These are phyloP conservation scores for Metschnikowia lochheadii DNA, from an alignment of 805 yeast genomes.

Conservation along the genomic window DNA sequence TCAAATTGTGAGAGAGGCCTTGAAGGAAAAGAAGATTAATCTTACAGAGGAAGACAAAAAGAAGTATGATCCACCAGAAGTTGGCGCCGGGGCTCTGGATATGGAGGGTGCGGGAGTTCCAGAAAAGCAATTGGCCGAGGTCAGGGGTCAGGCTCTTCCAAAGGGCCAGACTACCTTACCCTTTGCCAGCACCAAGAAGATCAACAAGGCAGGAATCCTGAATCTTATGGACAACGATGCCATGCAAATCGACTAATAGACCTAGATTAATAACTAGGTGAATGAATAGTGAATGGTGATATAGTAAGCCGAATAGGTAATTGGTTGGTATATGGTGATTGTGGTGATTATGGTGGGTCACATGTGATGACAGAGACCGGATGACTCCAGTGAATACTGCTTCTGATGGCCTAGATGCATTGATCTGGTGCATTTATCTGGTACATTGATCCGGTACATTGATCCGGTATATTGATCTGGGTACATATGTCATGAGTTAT, in stretches of 20 bases:
- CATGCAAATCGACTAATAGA: conserved; percentile 1
- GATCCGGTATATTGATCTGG: no score
- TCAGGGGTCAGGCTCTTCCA: conserved; percentile 16
- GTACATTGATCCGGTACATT: no score
- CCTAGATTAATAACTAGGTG: no score
- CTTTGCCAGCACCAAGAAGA: conserved; percentile 18
- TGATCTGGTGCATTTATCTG: no score
- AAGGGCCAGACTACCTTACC: conserved; percentile 42
- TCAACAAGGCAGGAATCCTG: conserved; percentile 32
- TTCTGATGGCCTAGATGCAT: no score
- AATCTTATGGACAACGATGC: conserved; percentile 28
- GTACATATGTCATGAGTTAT: no score
- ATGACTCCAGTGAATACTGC: no score
- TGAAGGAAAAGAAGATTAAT: conserved; percentile 39
- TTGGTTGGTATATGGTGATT: no score
- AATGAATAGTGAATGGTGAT: no score
- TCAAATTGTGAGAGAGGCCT: conserved; percentile 45
- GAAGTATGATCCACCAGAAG: conserved; percentile 8
- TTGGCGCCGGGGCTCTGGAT: conserved; percentile 4
- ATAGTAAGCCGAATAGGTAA: no score
- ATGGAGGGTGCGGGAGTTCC: conserved; percentile 4
- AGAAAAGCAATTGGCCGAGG: neutral
- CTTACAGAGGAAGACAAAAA: conserved; percentile 12
- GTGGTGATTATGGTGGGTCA: no score
- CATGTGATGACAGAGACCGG: no score